These are phyloP conservation scores for Blastobotrys indianensis DNA, from an alignment of 1,139 yeast genomes.

Conservation along the genomic window DNA sequence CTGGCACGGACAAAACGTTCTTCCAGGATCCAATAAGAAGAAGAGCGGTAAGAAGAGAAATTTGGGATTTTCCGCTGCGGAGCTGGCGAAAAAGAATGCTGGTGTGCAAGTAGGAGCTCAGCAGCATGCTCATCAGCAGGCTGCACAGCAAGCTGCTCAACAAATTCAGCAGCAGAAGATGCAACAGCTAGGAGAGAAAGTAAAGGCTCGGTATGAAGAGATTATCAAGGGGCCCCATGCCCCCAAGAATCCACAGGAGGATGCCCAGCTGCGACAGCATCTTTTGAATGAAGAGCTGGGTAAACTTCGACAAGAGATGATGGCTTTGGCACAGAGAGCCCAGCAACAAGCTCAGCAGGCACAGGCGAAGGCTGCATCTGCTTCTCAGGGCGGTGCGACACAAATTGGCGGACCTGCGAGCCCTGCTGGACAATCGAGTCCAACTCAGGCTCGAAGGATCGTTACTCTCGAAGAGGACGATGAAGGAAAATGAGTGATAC, in stretches of 20 bases:
- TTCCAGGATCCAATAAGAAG: slow-evolving; percentile 29
- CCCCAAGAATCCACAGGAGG: slow-evolving; percentile 9
- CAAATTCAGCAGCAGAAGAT: slow-evolving; percentile 13
- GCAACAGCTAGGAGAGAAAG: slow-evolving; percentile 13
- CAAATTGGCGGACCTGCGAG: not conserved
- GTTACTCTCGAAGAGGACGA: slow-evolving; percentile 19
- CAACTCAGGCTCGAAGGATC: slow-evolving; percentile 12
- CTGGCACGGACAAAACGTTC: slow-evolving; percentile 54
- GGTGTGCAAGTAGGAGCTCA: slow-evolving; percentile 9
- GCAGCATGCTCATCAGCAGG: slow-evolving; percentile 7
- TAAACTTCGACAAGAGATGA: slow-evolving; percentile 11
- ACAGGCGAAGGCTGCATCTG: not conserved
- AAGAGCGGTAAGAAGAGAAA: slow-evolving; percentile 19
- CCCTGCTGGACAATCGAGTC: not conserved
- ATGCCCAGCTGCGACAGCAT: slow-evolving; percentile 9
- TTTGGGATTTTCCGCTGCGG: slow-evolving; percentile 8
- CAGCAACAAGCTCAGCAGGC: not conserved
- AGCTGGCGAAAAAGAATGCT: not conserved
- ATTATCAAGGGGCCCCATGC: slow-evolving; percentile 9
- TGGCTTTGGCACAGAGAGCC: slow-evolving; percentile 4
- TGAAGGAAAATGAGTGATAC: slow-evolving; percentile 7
- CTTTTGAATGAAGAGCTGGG: slow-evolving; percentile 13
- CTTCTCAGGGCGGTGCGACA: too few species aligned
- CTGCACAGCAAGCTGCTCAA: slow-evolving; percentile 8
- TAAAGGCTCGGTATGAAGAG: slow-evolving; percentile 8